These are phyloP conservation scores for Epichloe aotearoae DNA, from an alignment of 2,329 filamentous ascomycete genomes.

Conservation along the genomic window DNA sequence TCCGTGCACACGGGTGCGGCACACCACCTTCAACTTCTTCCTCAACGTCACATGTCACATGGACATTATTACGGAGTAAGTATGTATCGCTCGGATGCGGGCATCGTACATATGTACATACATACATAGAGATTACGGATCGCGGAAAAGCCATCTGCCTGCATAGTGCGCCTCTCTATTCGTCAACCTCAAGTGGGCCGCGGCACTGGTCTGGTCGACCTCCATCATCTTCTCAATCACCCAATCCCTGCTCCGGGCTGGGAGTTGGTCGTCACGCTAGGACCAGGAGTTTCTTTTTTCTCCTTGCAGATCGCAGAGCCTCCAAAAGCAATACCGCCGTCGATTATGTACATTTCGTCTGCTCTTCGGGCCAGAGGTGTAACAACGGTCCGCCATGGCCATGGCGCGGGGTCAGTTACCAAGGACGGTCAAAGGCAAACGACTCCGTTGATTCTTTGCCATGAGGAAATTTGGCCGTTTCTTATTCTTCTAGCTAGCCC, in stretches of 20 bases:
- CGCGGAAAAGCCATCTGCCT: too few relatives aligned
- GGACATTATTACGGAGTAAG: too few relatives aligned
- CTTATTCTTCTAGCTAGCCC: too few relatives aligned
- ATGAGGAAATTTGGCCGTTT: background rate
- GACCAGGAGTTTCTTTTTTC: constrained; percentile 1
- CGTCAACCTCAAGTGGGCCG: background rate
- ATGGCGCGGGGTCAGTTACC: background rate
- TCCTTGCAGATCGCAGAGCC: background rate
- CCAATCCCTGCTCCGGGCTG: constrained; percentile 1
- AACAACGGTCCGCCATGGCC: background rate
- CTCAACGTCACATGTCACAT: too few relatives aligned
- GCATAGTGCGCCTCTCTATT: background rate
- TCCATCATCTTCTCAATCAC: background rate
- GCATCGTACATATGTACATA: too few relatives aligned
- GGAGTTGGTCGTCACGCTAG: background rate
- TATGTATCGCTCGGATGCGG: too few relatives aligned
- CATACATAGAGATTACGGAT: too few relatives aligned
- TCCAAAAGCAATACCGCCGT: background rate
- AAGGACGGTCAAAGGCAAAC: background rate
- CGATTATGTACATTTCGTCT: background rate
- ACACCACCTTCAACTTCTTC: too few relatives aligned
- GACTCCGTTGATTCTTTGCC: background rate
- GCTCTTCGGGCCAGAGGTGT: background rate
- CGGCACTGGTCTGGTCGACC: background rate
- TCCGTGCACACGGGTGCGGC: too few relatives aligned